Evolutionary conservation across 169 alveolate species (phyloP).

Genomic region (Cyclospora cayetanensis): DNA sequence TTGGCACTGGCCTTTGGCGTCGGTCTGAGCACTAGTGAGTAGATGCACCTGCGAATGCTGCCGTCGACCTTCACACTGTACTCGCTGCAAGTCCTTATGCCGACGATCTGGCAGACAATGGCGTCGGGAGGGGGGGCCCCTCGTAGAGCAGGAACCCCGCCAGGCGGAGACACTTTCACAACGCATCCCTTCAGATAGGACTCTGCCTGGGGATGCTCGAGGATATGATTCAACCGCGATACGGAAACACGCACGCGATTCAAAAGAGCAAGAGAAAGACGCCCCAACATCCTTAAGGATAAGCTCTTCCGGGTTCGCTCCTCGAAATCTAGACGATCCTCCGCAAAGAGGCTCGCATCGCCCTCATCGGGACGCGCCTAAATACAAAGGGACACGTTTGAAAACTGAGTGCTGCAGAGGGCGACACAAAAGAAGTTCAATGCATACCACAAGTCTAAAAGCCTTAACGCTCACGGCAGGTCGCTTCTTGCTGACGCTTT

Average conservation of each 20-base stretch:
- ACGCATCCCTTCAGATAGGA: slow-evolving; percentile 24
- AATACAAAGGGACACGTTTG: too few relatives aligned
- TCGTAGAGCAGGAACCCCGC: not conserved
- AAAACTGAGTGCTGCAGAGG: too few relatives aligned
- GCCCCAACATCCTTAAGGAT: not conserved
- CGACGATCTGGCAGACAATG: slow-evolving; percentile 26
- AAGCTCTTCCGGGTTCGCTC: not conserved
- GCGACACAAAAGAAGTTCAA: too few relatives aligned
- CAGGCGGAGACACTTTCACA: slow-evolving; percentile 45
- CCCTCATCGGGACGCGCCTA: too few relatives aligned
- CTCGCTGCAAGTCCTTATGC: not conserved
- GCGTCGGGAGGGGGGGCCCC: not conserved
- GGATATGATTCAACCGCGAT: not conserved
- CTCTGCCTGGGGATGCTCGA: slow-evolving; percentile 61
- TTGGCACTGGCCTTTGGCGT: slow-evolving; percentile 8
- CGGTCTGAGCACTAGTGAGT: not conserved
- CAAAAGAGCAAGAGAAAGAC: not conserved
- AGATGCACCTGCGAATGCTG: not conserved
- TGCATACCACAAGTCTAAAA: too few relatives aligned
- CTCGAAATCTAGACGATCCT: not conserved
- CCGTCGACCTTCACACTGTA: not conserved
- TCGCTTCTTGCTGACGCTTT: not conserved
- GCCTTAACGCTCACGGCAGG: not conserved
- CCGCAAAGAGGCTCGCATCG: not conserved
- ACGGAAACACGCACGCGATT: slow-evolving; percentile 32